Conservation (phyloP, 192 early-diverging fungal genomes). For the Podila epicladia region DNA sequence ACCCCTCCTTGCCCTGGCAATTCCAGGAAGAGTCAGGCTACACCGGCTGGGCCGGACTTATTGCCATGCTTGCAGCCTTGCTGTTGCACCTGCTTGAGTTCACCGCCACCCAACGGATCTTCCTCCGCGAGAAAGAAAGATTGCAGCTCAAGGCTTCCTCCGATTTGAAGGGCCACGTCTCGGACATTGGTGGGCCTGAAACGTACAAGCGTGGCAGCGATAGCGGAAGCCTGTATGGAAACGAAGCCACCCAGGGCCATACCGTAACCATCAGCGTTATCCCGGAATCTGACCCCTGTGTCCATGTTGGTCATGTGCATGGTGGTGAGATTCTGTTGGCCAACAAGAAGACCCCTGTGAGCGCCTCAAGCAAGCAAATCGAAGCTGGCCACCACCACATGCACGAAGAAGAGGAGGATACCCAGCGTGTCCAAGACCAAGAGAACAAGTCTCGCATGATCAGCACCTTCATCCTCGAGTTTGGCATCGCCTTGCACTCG, state of each 20-base stretch:
- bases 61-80: conserved; percentile 76
- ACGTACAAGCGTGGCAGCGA: not conserved
- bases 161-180: not conserved
- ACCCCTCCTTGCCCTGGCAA: conserved; percentile 53
- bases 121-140: not conserved
- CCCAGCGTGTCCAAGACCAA: conserved; percentile 14
- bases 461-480: conserved; percentile 76
- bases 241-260: conserved; percentile 4
- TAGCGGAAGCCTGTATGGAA: conserved; percentile 5
- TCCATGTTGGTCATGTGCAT: conserved; percentile 35
- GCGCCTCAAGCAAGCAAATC: not conserved
- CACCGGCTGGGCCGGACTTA: conserved; percentile 63
- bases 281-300: conserved; percentile 5
- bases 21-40: conserved; percentile 58
- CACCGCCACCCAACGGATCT: conserved; percentile 51
- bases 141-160: not conserved
- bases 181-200: too few species aligned
- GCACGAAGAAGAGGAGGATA: not conserved
- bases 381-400: conserved; percentile 3
- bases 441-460: conserved; percentile 49
- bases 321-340: conserved; percentile 40
- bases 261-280: not conserved
- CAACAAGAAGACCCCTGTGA: conserved; percentile 25
- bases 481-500: conserved; percentile 84
- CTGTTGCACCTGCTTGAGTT: conserved; percentile 75